A percentile compares a stretch with the other conserved stretches of the same genome.
phyloP scores from a whole-genome alignment of 2,329 filamentous ascomycete genomes.

The Cadophora sp. region DNA sequence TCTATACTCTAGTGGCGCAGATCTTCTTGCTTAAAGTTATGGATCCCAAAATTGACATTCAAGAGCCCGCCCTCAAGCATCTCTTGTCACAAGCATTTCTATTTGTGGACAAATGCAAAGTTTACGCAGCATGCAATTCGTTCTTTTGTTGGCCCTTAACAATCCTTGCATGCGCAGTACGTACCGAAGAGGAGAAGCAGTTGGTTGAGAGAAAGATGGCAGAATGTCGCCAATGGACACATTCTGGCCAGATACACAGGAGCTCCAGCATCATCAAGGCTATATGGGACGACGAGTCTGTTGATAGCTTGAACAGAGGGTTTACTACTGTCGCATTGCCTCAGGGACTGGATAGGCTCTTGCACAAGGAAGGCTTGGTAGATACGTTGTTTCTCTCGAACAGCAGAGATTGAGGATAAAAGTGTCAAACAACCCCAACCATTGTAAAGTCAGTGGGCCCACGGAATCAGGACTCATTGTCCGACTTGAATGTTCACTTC shows the following conservation, averaged over 20 bases:
- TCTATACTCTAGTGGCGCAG: not conserved
- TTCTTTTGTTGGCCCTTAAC: slow-evolving; percentile 4
- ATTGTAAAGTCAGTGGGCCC: not conserved
- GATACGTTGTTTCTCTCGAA: not conserved
- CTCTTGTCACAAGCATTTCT: not conserved
- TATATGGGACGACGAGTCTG: not conserved
- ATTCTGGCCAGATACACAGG: slow-evolving; percentile 1
- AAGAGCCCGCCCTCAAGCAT: not conserved
- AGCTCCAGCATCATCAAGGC: not conserved
- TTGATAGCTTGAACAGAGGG: no score
- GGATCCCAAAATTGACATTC: not conserved
- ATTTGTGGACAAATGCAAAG: not conserved
- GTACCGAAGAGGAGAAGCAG: slow-evolving; percentile 1
- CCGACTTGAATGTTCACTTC: not conserved
- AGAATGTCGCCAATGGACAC: slow-evolving; percentile 6
- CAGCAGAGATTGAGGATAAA: not conserved
- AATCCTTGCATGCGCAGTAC: not conserved
- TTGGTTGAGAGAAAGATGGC: not conserved
- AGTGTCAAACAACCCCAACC: not conserved
- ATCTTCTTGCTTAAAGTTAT: not conserved
- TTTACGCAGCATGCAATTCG: slow-evolving; percentile 2
- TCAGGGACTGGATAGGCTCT: not conserved
- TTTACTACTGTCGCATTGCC: not conserved
- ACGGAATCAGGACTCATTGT: not conserved
- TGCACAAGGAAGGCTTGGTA: not conserved